Evolutionary conservation across 2,329 filamentous ascomycete species (phyloP).

Genomic region (Golovinomyces cichoracearum): DNA sequence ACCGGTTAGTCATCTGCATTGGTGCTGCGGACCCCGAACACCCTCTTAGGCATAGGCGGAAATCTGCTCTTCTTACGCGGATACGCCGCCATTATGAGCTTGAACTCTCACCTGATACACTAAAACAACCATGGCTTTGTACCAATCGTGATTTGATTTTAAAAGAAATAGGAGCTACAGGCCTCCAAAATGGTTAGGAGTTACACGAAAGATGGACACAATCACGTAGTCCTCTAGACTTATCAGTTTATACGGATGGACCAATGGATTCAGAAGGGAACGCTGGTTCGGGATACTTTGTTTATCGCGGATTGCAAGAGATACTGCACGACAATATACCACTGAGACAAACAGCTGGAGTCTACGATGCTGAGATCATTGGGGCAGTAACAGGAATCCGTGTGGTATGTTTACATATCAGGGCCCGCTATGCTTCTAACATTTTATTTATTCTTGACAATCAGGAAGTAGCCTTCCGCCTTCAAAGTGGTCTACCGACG

Average conservation of each 20-base stretch:
- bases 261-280: not conserved
- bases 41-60: not conserved
- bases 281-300: not conserved
- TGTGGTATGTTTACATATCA: not conserved
- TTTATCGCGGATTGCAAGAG: not conserved
- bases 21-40: not conserved
- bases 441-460: not conserved
- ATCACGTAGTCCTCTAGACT: not conserved
- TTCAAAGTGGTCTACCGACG: not conserved
- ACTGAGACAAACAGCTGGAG: not conserved
- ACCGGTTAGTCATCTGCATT: not conserved
- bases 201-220: not conserved
- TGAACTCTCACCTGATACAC: not conserved
- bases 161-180: not conserved
- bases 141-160: not conserved
- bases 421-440: not conserved
- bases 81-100: not conserved
- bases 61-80: not conserved
- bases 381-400: not conserved
- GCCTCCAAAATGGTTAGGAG: not conserved
- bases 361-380: not conserved
- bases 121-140: not conserved
- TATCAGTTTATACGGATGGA: not conserved
- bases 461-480: not conserved
- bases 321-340: not conserved